Conservation (phyloP, 2,329 filamentous ascomycete species). For the Drechslerella coelobrocha region DNA sequence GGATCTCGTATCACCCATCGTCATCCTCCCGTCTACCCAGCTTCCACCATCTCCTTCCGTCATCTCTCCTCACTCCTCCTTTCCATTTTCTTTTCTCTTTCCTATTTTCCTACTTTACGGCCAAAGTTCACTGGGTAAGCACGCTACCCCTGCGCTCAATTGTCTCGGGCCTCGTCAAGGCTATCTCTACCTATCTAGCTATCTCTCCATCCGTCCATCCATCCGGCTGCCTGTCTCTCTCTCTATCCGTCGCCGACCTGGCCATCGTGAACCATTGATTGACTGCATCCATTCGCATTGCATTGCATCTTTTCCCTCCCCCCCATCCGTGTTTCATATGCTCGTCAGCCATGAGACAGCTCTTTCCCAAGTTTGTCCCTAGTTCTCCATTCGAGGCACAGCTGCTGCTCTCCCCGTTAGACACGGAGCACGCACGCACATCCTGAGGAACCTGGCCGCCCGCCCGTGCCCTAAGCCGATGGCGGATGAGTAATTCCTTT, state of each 20-base stretch:
- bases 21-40: neutral
- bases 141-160: too few relatives aligned
- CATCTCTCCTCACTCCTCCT: constrained; percentile 2
- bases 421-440: constrained; percentile 6
- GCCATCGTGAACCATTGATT: constrained; percentile 22
- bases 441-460: too few relatives aligned
- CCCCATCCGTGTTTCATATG: constrained; percentile 30
- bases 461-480: constrained; percentile 26
- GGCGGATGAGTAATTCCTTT: constrained; percentile 3
- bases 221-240: too few relatives aligned
- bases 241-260: too few relatives aligned
- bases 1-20: constrained; percentile 26
- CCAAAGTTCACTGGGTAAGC: constrained; percentile 34
- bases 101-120: too few relatives aligned
- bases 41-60: neutral
- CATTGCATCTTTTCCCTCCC: constrained; percentile 23
- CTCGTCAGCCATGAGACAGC: constrained; percentile 31
- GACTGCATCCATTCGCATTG: neutral
- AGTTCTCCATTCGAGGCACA: constrained; percentile 25
- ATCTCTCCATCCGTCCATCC: too few relatives aligned
- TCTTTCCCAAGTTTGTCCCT: constrained; percentile 33
- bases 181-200: too few relatives aligned
- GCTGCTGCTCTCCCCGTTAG: constrained; percentile 8
- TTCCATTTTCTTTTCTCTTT: neutral
- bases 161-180: too few relatives aligned